Percentiles rank a stretch among this genome's conserved stretches.
Conservation (phyloP, 2,329 filamentous ascomycete genomes). For the Ampelomyces quisqualis region DNA sequence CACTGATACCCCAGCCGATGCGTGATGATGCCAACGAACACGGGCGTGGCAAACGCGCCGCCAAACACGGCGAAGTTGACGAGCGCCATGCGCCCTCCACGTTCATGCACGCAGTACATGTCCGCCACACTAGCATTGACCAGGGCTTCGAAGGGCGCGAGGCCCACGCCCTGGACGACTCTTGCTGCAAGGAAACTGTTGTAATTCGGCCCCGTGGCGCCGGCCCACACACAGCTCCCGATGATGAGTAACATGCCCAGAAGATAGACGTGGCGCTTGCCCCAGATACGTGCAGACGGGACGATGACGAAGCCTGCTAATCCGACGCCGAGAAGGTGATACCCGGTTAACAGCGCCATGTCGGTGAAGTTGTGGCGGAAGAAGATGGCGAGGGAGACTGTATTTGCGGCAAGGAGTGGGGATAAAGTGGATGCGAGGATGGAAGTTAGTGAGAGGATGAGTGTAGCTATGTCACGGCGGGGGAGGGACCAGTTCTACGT, state of each 20-base stretch:
- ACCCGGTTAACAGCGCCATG: conserved; percentile 80
- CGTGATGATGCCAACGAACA: conserved; percentile 87
- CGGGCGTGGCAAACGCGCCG: conserved; percentile 75
- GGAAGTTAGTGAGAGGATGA: conserved; percentile 74
- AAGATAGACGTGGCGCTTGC: conserved; percentile 85
- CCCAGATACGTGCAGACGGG: conserved; percentile 84
- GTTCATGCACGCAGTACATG: conserved; percentile 83
- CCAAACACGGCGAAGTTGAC: conserved; percentile 70
- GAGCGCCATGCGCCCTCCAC: conserved; percentile 84
- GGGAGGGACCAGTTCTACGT: conserved; percentile 83
- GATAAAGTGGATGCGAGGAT: conserved; percentile 83
- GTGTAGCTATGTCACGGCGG: conserved; percentile 78
- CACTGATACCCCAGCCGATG: conserved; percentile 75
- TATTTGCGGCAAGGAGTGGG: conserved; percentile 85
- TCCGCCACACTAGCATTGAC: conserved; percentile 89
- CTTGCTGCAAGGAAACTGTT: conserved; percentile 73
- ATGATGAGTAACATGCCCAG: conserved; percentile 74
- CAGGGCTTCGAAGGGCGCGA: conserved; percentile 85
- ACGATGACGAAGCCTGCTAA: conserved; percentile 82
- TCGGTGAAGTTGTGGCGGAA: conserved; percentile 69
- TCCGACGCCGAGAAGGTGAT: conserved; percentile 81
- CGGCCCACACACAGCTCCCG: conserved; percentile 75
- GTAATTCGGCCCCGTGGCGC: conserved; percentile 67
- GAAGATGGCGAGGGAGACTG: conserved; percentile 70
- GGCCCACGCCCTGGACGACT: conserved; percentile 80